Base-by-base conservation (phyloP, 2,329 filamentous ascomycete species). In the Fusarium oligoseptatum region DNA sequence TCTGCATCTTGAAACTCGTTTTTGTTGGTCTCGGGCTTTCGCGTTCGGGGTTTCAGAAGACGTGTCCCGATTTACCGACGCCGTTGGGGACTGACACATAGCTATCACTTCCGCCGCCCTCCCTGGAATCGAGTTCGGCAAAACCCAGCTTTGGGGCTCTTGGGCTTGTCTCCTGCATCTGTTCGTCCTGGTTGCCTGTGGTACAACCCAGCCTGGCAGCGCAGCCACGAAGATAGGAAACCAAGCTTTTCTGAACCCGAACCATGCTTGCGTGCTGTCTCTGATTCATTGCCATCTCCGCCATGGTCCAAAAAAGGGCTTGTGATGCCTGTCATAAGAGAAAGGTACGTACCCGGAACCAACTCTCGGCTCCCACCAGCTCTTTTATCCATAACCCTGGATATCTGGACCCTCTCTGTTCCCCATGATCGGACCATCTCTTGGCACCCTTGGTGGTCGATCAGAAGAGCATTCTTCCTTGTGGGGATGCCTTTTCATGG, bases 261-360 rank as follows among this genome's bases (percentile, higher is more conserved):
- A 24, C 32, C 24, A 64, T 52, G n/a, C 36, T 22, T 71, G 32
- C 22, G 48, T 61, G 22, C 15, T 27, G 32, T 58, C n/a, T 48
- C 36, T 39, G 39, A 29, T 58, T 48, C 20, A 60, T 29, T n/a
- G 41, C 12, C 15, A 29, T 57, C 22, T 68, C 22, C 60, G 56
- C 36, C 48, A 74, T 74, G 65, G 62, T 64, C 7, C 73, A 74
- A 17, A 76, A 75, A 67, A 61, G 61, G 55, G 75, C 75, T 17
- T 77, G 75, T 24, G 75, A 77, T 66, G 75, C 75, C 41, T 77
- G 75, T 37, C 75, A 77, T 60, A 74, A 64, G 48, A 70, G 75
- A 71, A 77, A 77, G 60, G 75, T 77, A 72, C 64, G 73, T 76
- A 74, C 37, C 43, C 52, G n/a, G 15, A 17, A 27, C 29, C 43